These are phyloP conservation scores for Candida awuae DNA, from an alignment of 805 yeast species.

Conservation along the genomic window DNA sequence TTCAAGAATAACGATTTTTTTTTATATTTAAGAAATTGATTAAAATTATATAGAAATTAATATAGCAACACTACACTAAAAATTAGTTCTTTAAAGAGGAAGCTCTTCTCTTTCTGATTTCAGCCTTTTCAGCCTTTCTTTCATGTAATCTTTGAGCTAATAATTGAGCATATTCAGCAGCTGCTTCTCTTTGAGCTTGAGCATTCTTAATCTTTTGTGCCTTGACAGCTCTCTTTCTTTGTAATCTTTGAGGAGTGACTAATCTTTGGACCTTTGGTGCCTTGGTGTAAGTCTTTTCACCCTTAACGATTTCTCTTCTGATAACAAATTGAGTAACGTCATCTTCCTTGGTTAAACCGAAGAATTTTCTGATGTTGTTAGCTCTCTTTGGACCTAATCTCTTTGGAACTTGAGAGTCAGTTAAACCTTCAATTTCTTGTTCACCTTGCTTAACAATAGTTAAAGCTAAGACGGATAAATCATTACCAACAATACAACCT, in stretches of 20 bases:
- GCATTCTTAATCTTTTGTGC: slow-evolving; percentile 93
- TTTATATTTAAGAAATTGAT: not conserved
- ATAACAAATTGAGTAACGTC: slow-evolving; percentile 87
- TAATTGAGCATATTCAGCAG: slow-evolving; percentile 99
- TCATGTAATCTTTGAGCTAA: slow-evolving; percentile 97
- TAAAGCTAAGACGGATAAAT: slow-evolving; percentile 91
- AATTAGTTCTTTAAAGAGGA: slow-evolving; percentile 85
- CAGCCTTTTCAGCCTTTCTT: slow-evolving; percentile 97
- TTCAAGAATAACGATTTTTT: not conserved
- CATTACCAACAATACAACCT: slow-evolving; percentile 98
- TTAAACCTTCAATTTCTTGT: slow-evolving; percentile 88
- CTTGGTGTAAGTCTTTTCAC: slow-evolving; percentile 97
- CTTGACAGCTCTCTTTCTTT: slow-evolving; percentile 96
- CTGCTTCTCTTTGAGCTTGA: slow-evolving; percentile 99
- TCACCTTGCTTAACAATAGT: slow-evolving; percentile 97
- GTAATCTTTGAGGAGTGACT: slow-evolving; percentile 97
- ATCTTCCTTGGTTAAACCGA: slow-evolving; percentile 92
- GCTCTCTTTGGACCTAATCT: slow-evolving; percentile 99
- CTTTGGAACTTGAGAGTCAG: slow-evolving; percentile 92
- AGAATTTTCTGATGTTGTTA: slow-evolving; percentile 99
- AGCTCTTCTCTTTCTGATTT: slow-evolving; percentile 99
- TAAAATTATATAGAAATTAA: slow-evolving; percentile 1
- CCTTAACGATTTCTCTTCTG: slow-evolving; percentile 97
- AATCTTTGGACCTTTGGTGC: slow-evolving; percentile 99
- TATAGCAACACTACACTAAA: slow-evolving; percentile 2